Evolutionary conservation across 768 basidiomycete genomes (phyloP).

Genomic region (Serendipita vermifera): DNA sequence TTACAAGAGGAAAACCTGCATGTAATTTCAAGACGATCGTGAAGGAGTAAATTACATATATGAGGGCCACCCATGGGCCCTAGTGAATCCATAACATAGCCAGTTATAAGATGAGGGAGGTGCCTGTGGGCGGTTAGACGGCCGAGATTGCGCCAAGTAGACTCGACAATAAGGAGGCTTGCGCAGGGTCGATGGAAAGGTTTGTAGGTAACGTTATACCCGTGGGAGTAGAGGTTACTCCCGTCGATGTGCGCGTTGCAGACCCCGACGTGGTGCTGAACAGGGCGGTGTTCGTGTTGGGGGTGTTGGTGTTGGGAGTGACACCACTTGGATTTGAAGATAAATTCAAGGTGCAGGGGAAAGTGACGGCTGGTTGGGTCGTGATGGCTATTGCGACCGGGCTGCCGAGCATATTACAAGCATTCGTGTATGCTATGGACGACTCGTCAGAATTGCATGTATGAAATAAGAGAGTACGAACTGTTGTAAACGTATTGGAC

Average conservation of each 20-base stretch:
- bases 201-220: too few species aligned
- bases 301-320: not conserved
- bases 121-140: too few species aligned
- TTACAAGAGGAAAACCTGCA: not conserved
- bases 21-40: not conserved
- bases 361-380: constrained; percentile 1
- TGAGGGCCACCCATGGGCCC: not conserved
- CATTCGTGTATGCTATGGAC: not conserved
- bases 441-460: not conserved
- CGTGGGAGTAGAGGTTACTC: too few species aligned
- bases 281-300: too few species aligned
- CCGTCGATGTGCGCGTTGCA: too few species aligned
- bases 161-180: not conserved
- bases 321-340: not conserved
- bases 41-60: not conserved
- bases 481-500: not conserved
- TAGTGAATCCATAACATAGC: too few species aligned
- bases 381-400: not conserved
- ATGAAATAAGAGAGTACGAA: not conserved
- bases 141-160: too few species aligned
- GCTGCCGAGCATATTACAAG: not conserved
- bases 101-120: too few species aligned
- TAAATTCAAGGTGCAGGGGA: not conserved
- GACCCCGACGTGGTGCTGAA: too few species aligned
- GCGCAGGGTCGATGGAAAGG: not conserved